A percentile compares a stretch with the other conserved stretches of the same genome.
These are phyloP conservation scores for Amanita rubescens DNA, from an alignment of 768 basidiomycete species.

Conservation along the genomic window DNA sequence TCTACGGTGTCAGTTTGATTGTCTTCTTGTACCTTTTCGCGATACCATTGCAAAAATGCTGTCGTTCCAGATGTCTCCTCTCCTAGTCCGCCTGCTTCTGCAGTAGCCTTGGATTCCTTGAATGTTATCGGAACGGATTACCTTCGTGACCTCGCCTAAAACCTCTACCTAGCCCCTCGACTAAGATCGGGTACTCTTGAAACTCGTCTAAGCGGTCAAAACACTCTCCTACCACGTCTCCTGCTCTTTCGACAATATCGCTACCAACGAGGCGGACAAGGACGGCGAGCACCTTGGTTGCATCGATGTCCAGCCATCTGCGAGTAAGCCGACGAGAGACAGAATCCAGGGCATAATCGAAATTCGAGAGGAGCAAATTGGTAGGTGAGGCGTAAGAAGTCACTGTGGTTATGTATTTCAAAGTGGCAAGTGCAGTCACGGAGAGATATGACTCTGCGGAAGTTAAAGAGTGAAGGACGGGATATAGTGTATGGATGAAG, in stretches of 20 bases:
- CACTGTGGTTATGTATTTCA: constrained; percentile 62
- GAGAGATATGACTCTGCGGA: constrained; percentile 64
- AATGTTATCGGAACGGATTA: constrained; percentile 53
- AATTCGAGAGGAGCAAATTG: constrained; percentile 88
- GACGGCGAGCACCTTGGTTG: constrained; percentile 80
- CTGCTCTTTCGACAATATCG: constrained; percentile 82
- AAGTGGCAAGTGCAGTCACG: constrained; percentile 65
- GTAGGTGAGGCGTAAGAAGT: constrained; percentile 85
- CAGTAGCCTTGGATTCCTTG: constrained; percentile 13
- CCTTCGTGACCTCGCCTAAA: constrained; percentile 75
- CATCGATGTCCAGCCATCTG: constrained; percentile 78
- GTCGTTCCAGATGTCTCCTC: constrained; percentile 24
- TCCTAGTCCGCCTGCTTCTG: constrained; percentile 10
- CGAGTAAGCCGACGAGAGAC: constrained; percentile 78
- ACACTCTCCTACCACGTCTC: constrained; percentile 94
- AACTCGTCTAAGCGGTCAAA: constrained; percentile 95
- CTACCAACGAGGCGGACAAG: constrained; percentile 83
- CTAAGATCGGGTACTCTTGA: constrained; percentile 84
- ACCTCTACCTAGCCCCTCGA: constrained; percentile 87
- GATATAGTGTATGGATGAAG: constrained; percentile 78
- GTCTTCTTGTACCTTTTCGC: constrained; percentile 33
- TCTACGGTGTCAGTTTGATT: constrained; percentile 35
- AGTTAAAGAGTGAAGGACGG: constrained; percentile 77
- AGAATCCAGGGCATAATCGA: constrained; percentile 92
- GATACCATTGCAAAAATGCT: constrained; percentile 60